These are phyloP conservation scores for Simmondsia chinensis DNA, from an alignment of 148 eudicot genomes.

Conservation along the genomic window DNA sequence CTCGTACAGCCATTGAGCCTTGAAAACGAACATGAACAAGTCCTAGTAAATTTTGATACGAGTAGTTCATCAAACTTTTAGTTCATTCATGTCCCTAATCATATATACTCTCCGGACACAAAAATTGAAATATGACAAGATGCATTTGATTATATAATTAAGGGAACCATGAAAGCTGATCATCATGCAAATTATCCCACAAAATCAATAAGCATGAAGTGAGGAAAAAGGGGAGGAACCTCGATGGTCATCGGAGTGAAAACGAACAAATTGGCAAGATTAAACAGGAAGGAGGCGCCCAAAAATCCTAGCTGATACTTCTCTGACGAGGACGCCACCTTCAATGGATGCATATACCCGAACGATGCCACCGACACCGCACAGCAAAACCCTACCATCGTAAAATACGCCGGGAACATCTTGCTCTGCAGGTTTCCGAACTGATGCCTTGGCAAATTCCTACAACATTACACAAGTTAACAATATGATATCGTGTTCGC, in stretches of 20 bases:
- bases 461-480: too few relatives aligned
- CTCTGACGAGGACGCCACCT: slow-evolving; percentile 50
- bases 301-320: slow-evolving; percentile 82
- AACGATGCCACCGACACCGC: slow-evolving; percentile 61
- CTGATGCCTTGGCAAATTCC: slow-evolving; percentile 93
- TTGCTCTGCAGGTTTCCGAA: slow-evolving; percentile 97
- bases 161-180: too few relatives aligned
- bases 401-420: slow-evolving; percentile 96
- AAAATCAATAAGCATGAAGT: not conserved
- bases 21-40: too few relatives aligned
- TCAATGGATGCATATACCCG: slow-evolving; percentile 94
- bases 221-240: slow-evolving; percentile 19
- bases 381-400: slow-evolving; percentile 81
- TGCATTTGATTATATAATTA: too few relatives aligned
- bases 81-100: too few relatives aligned
- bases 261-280: slow-evolving; percentile 70
- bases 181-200: too few relatives aligned
- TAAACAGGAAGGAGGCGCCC: slow-evolving; percentile 55
- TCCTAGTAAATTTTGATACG: too few relatives aligned
- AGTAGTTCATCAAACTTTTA: too few relatives aligned
- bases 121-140: too few relatives aligned
- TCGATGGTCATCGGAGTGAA: slow-evolving; percentile 92
- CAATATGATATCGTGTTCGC: too few relatives aligned
- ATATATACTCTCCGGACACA: too few relatives aligned
- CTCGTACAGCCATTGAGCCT: too few relatives aligned